Conservation (phyloP, 768 basidiomycete species). For the Chalciporus sphaerocephalus region DNA sequence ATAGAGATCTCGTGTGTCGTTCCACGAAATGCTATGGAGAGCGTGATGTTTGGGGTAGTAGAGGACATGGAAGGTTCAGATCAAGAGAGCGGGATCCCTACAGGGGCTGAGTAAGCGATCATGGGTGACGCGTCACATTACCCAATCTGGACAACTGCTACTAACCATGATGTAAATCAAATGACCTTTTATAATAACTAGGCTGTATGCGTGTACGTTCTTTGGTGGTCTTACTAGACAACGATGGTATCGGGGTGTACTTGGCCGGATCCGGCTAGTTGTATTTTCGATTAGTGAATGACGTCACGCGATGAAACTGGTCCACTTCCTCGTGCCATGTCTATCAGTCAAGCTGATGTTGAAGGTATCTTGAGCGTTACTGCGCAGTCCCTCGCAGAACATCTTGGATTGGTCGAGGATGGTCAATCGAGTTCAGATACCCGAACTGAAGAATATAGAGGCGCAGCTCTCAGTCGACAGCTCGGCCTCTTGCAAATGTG, state of each 20-base stretch:
- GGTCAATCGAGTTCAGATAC: conserved; percentile 8
- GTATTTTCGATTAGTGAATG: background rate
- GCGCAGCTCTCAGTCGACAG: conserved; percentile 13
- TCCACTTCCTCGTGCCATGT: no score
- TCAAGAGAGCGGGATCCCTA: no score
- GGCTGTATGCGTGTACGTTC: no score
- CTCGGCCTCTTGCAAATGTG: conserved; percentile 27
- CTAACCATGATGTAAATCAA: no score
- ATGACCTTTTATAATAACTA: no score
- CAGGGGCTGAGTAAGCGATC: conserved; percentile 16
- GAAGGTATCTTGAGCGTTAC: conserved; percentile 11
- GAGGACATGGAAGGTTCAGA: conserved; percentile 10
- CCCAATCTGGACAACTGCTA: no score
- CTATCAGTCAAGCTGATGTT: background rate
- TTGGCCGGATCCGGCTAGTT: no score
- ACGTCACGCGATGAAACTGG: background rate
- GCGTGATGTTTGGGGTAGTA: conserved; percentile 5
- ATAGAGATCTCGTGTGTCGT: conserved; percentile 44
- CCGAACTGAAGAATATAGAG: conserved; percentile 6
- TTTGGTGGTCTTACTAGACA: no score
- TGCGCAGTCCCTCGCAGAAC: conserved; percentile 8
- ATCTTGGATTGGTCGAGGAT: conserved; percentile 10
- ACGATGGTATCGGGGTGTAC: no score
- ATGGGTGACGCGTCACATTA: background rate
- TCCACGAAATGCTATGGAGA: conserved; percentile 46